These are phyloP conservation scores for Leucocoprinus sp. DNA, from an alignment of 768 basidiomycete genomes.

Conservation along the genomic window DNA sequence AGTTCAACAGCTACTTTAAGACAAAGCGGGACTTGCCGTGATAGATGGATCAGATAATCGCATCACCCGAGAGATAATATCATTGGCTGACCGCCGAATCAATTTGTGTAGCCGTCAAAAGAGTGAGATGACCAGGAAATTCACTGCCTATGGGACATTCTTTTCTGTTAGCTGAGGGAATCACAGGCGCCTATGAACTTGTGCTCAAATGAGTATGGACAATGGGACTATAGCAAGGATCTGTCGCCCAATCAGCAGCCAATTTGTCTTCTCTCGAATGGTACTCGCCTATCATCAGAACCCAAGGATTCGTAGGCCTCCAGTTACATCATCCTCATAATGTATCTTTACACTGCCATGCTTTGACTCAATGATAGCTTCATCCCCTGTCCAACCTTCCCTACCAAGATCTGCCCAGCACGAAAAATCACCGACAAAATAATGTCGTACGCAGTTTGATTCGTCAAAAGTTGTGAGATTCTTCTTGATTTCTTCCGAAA, in stretches of 20 bases:
- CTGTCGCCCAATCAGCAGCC: neutral
- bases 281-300: no score
- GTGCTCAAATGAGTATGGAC: no score
- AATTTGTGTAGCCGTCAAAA: no score
- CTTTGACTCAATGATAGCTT: conserved; percentile 26
- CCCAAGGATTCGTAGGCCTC: conserved; percentile 32
- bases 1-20: conserved; percentile 1
- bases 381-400: conserved; percentile 33
- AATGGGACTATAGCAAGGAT: neutral
- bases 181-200: no score
- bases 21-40: neutral
- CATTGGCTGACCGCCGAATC: no score
- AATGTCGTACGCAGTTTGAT: conserved; percentile 22
- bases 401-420: conserved; percentile 18
- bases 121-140: no score
- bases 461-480: conserved; percentile 26
- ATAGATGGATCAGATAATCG: conserved; percentile 6
- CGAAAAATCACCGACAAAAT: conserved; percentile 35
- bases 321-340: conserved; percentile 27
- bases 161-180: no score
- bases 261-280: no score
- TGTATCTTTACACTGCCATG: conserved; percentile 30
- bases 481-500: conserved; percentile 24
- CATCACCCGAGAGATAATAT: no score
- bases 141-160: no score